Conservation (phyloP, 202 grass and related monocot genomes). For the Zoysia matrella region DNA sequence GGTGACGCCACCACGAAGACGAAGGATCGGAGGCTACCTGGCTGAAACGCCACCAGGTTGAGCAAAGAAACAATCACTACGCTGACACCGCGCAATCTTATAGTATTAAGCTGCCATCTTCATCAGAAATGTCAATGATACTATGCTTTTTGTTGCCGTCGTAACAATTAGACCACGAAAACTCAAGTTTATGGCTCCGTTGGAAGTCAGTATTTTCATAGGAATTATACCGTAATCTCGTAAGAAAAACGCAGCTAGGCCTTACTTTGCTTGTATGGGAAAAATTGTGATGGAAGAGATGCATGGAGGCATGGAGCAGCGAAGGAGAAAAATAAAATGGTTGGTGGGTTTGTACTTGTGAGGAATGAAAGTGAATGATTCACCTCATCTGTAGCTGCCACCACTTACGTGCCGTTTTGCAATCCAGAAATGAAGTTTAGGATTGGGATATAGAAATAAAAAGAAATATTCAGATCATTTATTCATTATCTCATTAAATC, state of each 20-base stretch:
- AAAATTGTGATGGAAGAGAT: background rate
- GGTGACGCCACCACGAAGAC: conserved; percentile 29
- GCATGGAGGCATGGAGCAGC: background rate
- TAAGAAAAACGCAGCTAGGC: too few relatives aligned
- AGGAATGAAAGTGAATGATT: conserved; percentile 35
- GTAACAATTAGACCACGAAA: background rate
- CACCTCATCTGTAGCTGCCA: conserved; percentile 2
- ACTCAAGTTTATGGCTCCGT: background rate
- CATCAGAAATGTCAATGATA: background rate
- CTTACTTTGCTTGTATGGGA: too few relatives aligned
- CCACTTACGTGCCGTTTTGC: background rate
- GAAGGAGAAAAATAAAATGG: background rate
- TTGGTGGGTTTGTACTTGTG: conserved; percentile 33
- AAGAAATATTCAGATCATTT: too few relatives aligned
- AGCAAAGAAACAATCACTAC: conserved; percentile 35
- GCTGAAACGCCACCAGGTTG: conserved; percentile 32
- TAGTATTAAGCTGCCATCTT: background rate
- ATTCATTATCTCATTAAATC: too few relatives aligned
- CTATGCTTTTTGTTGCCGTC: background rate
- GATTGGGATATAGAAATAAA: too few relatives aligned
- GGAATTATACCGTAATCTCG: too few relatives aligned
- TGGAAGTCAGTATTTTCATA: too few relatives aligned
- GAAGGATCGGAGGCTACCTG: conserved; percentile 26
- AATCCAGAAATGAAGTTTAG: too few relatives aligned
- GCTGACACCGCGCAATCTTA: conserved; percentile 20